These are phyloP conservation scores for Vigna trinervia DNA, from an alignment of 306 rosid species.

Conservation along the genomic window DNA sequence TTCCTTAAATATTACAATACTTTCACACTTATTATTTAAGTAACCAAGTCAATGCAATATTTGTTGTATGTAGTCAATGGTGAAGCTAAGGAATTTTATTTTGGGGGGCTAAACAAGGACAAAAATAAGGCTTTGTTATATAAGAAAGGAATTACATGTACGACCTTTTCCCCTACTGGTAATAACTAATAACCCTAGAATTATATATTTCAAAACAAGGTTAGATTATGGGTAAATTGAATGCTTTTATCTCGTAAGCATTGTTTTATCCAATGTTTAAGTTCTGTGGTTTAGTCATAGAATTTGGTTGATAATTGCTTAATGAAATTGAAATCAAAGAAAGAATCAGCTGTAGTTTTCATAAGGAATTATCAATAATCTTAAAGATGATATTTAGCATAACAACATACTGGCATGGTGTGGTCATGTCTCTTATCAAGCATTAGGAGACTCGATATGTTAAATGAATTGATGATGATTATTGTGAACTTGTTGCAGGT, in stretches of 20 bases:
- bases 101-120: background rate
- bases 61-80: background rate
- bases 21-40: constrained; percentile 12
- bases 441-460: constrained; percentile 24
- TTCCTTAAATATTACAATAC: constrained; percentile 2
- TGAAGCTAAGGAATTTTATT: background rate
- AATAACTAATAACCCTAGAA: constrained; percentile 3
- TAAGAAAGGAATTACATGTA: background rate
- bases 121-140: too few relatives aligned
- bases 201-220: constrained; percentile 13
- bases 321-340: constrained; percentile 22
- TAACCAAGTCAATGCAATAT: constrained; percentile 21
- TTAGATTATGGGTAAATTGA: constrained; percentile 1
- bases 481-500: constrained; percentile 59
- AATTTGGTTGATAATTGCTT: background rate
- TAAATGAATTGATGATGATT: constrained; percentile 35
- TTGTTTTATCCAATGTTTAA: background rate
- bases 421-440: background rate
- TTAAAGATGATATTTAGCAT: constrained; percentile 21
- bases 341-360: constrained; percentile 26
- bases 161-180: background rate
- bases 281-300: constrained; percentile 10
- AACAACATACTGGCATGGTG: constrained; percentile 30
- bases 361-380: constrained; percentile 27
- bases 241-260: constrained; percentile 1